phyloP scores from a whole-genome alignment of 441 rosid genomes.

The Syzygium syzygioides region DNA sequence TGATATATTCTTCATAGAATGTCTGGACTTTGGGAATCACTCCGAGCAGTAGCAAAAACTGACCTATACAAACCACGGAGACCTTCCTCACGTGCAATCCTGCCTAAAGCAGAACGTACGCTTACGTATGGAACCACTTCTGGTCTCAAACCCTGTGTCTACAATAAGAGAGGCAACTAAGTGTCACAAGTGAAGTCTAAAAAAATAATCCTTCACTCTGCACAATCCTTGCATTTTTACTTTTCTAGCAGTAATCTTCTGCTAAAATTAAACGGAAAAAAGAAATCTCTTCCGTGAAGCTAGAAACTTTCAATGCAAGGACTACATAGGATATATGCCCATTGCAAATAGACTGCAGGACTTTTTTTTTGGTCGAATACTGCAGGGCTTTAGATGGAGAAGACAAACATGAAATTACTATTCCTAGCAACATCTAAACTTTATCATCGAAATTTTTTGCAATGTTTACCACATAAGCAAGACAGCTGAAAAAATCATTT shows the following conservation, averaged over 20 bases:
- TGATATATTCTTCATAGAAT: background rate
- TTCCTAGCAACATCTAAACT: background rate
- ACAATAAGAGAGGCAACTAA: constrained; percentile 1
- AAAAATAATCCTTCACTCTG: background rate
- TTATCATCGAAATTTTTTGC: background rate
- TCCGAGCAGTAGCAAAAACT: constrained; percentile 2
- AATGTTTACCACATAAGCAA: background rate
- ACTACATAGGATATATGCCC: background rate
- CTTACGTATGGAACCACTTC: constrained; percentile 81
- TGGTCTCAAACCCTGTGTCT: constrained; percentile 86
- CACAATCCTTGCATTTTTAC: background rate
- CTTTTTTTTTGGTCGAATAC: background rate
- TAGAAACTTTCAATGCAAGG: no score
- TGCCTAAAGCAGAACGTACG: constrained; percentile 62
- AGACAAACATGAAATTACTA: background rate
- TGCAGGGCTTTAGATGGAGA: background rate
- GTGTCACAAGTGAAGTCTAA: background rate
- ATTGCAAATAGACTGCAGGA: background rate
- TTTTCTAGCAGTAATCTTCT: no score
- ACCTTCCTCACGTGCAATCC: constrained; percentile 81
- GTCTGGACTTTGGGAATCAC: constrained; percentile 19
- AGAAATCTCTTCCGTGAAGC: no score
- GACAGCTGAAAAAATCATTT: background rate
- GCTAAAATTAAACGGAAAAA: no score
- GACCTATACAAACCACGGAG: constrained; percentile 79